Conservation (phyloP, 169 alveolate species). For the Eimeria sp. region DNA sequence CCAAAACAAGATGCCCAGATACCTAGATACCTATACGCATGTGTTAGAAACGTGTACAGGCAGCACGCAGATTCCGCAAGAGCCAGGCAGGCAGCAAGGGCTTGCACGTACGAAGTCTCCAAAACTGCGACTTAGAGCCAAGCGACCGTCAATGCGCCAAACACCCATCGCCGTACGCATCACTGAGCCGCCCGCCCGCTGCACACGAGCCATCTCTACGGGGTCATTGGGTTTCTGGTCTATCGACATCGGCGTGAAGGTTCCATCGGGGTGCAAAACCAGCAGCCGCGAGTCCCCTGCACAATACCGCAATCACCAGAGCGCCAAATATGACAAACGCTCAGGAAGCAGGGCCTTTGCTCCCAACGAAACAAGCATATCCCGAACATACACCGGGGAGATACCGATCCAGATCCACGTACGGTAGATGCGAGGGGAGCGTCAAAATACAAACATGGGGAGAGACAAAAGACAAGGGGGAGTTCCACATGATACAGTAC, state of each 20-base stretch:
- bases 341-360: neutral
- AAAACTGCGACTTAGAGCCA: conserved; percentile 67
- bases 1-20: neutral
- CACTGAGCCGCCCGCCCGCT: conserved; percentile 72
- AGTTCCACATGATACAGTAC: too few species aligned
- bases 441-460: neutral
- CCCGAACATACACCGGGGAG: neutral
- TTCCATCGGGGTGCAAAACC: conserved; percentile 55
- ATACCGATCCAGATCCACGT: neutral
- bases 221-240: conserved; percentile 68
- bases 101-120: conserved; percentile 54
- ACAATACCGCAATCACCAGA: neutral
- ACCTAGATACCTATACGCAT: neutral
- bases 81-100: neutral
- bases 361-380: neutral
- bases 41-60: too few species aligned
- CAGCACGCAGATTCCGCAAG: neutral
- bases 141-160: conserved; percentile 68
- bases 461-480: too few species aligned
- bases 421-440: neutral
- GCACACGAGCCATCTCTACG: conserved; percentile 23
- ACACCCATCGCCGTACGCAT: conserved; percentile 15
- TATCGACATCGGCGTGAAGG: conserved; percentile 56
- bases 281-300: conserved; percentile 67
- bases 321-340: neutral